These are phyloP conservation scores for Talaromyces sp. DNA, from an alignment of 2,329 filamentous ascomycete species.

Conservation along the genomic window DNA sequence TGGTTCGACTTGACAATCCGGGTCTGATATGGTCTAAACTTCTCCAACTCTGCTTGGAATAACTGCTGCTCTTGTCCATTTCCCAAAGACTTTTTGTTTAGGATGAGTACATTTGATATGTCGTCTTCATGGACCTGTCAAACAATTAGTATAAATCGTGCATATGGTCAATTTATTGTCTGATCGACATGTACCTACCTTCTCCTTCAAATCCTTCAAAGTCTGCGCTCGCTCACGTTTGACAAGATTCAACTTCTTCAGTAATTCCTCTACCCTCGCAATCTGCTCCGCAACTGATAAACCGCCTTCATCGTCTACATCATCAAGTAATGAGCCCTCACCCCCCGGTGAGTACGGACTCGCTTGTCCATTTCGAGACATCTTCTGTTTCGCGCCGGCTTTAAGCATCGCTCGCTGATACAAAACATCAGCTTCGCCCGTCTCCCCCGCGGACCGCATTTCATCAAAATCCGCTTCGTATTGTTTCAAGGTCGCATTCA, in stretches of 20 bases:
- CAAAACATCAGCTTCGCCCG: slow-evolving; percentile 77
- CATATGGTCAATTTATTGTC: background rate
- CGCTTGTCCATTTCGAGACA: slow-evolving; percentile 54
- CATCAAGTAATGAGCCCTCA: slow-evolving; percentile 80
- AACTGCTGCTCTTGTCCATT: slow-evolving; percentile 79
- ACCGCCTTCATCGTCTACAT: slow-evolving; percentile 77
- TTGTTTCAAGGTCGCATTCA: slow-evolving; percentile 77
- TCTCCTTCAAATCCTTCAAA: slow-evolving; percentile 94
- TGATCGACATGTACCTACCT: slow-evolving; percentile 53
- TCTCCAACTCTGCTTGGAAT: slow-evolving; percentile 95
- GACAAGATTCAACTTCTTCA: slow-evolving; percentile 86
- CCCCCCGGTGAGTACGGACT: slow-evolving; percentile 54
- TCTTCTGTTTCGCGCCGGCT: slow-evolving; percentile 57
- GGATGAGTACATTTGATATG: slow-evolving; percentile 91
- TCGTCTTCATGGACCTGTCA: slow-evolving; percentile 88
- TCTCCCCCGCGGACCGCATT: slow-evolving; percentile 84
- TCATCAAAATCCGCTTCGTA: slow-evolving; percentile 88
- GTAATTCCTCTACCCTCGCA: slow-evolving; percentile 75
- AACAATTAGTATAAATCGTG: background rate
- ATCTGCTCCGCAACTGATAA: slow-evolving; percentile 87
- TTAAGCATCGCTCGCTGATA: slow-evolving; percentile 85
- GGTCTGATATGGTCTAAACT: slow-evolving; percentile 89
- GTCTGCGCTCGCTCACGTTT: slow-evolving; percentile 90
- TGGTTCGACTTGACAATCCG: slow-evolving; percentile 88
- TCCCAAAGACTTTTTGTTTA: slow-evolving; percentile 95